Conservation (phyloP, 75 land plant genomes). For the Adiantum capillusveneris region DNA sequence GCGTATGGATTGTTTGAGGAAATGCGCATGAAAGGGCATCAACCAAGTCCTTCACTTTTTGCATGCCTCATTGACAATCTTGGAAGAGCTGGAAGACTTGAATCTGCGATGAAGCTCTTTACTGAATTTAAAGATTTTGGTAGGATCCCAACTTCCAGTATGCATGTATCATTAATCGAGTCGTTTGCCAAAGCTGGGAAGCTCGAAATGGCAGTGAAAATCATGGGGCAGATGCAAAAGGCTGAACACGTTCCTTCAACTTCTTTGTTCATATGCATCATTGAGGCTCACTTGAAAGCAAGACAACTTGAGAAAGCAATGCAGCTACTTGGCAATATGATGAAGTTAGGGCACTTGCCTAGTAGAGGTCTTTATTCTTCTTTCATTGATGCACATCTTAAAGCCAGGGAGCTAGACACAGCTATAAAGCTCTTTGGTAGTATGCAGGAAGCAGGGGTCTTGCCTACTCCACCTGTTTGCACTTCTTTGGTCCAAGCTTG, state of each 20-base stretch:
- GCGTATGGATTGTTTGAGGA: conserved; percentile 57
- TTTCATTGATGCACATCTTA: conserved; percentile 60
- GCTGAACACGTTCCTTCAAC: conserved; percentile 65
- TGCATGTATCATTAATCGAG: conserved; percentile 61
- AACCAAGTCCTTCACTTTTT: conserved; percentile 38
- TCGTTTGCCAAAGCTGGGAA: conserved; percentile 70
- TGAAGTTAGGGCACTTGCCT: conserved; percentile 72
- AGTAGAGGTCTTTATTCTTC: conserved; percentile 59
- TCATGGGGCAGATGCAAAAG: conserved; percentile 73
- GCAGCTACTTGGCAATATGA: conserved; percentile 65
- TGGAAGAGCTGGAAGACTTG: conserved; percentile 77
- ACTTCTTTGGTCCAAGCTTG: conserved; percentile 1
- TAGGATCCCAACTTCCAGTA: conserved; percentile 38
- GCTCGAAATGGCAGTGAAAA: conserved; percentile 57
- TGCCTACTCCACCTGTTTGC: conserved; percentile 6
- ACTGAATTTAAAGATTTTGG: conserved; percentile 54
- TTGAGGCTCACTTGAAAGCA: conserved; percentile 76
- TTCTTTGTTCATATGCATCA: conserved; percentile 59
- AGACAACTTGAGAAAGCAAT: conserved; percentile 71
- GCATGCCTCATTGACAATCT: conserved; percentile 57
- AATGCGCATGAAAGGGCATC: conserved; percentile 36
- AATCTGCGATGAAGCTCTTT: conserved; percentile 52
- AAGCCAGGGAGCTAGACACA: conserved; percentile 54
- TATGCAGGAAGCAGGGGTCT: conserved; percentile 27
- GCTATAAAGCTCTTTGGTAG: conserved; percentile 67